Evolutionary conservation across 2,329 filamentous ascomycete species (phyloP).

Genomic region (Aspergillus texensis): DNA sequence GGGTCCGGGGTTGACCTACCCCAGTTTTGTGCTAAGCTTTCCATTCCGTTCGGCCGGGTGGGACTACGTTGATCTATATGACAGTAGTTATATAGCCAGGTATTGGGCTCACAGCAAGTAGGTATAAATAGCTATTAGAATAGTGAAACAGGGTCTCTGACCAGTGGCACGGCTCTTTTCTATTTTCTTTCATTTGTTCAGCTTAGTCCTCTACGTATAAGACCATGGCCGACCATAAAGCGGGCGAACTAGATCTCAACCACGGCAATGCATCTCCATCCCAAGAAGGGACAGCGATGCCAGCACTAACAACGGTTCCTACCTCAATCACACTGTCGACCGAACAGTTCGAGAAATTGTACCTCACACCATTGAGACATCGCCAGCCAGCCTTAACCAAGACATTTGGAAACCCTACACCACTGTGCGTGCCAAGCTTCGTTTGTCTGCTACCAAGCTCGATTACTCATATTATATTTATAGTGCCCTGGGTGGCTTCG

Average conservation of each 20-base stretch:
- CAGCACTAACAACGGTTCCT: background rate
- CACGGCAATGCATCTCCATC: background rate
- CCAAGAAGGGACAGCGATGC: background rate
- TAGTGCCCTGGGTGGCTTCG: slow-evolving; percentile 30
- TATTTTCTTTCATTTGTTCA: background rate
- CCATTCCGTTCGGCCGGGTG: background rate
- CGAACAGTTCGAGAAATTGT: slow-evolving; percentile 40
- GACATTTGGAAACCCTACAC: slow-evolving; percentile 36
- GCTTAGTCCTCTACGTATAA: background rate
- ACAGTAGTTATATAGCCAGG: too few species aligned
- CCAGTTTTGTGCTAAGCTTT: background rate
- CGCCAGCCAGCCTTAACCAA: slow-evolving; percentile 33
- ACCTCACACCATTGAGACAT: slow-evolving; percentile 37
- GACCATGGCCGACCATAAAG: background rate
- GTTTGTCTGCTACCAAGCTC: too few species aligned
- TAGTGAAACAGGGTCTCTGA: background rate
- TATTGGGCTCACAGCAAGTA: too few species aligned
- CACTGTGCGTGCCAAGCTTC: slow-evolving; percentile 27
- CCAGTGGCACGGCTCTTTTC: too few species aligned
- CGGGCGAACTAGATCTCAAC: background rate
- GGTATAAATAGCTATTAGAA: background rate
- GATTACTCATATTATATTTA: background rate
- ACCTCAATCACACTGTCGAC: slow-evolving; percentile 30
- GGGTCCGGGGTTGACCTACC: background rate
- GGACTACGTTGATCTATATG: background rate